Conservation (phyloP, 768 basidiomycete species). For the Hemileccinum rubropunctum region DNA sequence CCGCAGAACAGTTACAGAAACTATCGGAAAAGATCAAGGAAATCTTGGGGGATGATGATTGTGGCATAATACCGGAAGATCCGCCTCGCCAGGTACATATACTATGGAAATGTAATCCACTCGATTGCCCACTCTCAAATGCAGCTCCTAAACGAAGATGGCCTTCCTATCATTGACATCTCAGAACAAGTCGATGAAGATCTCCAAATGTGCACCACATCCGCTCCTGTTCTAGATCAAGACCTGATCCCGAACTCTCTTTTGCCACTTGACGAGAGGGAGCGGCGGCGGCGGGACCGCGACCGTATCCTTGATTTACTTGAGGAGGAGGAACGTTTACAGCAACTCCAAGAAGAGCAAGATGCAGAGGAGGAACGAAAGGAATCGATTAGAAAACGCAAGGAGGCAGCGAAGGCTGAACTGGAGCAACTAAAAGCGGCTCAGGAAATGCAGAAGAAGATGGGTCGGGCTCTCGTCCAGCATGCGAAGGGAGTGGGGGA, state of each 20-base stretch:
- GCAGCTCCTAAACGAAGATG: conserved; percentile 73
- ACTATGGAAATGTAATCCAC: conserved; percentile 12
- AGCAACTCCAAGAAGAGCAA: conserved; percentile 40
- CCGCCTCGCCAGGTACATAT: conserved; percentile 63
- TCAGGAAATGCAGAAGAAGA: conserved; percentile 66
- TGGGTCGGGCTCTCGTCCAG: conserved; percentile 66
- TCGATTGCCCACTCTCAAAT: conserved; percentile 19
- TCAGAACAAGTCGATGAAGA: conserved; percentile 48
- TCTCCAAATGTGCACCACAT: conserved; percentile 16
- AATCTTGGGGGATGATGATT: conserved; percentile 44
- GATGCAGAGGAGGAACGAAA: conserved; percentile 41
- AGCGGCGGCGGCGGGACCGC: conserved; percentile 53
- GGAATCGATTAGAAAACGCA: conserved; percentile 50
- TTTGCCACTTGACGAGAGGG: conserved; percentile 46
- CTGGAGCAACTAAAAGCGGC: conserved; percentile 37
- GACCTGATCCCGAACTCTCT: conserved; percentile 45
- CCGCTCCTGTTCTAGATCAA: conserved; percentile 35
- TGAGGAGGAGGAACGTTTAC: conserved; percentile 64
- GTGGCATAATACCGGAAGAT: conserved; percentile 38
- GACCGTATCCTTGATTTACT: conserved; percentile 64
- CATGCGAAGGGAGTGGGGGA: conserved; percentile 39
- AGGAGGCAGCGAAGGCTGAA: conserved; percentile 44
- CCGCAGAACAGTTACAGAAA: conserved; percentile 48
- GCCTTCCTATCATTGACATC: conserved; percentile 77
- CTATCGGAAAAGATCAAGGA: conserved; percentile 61